A percentile compares a stretch with the other conserved stretches of the same genome.
Evolutionary conservation across 768 basidiomycete species (phyloP).

Genomic region (Mycena epipterygia): DNA sequence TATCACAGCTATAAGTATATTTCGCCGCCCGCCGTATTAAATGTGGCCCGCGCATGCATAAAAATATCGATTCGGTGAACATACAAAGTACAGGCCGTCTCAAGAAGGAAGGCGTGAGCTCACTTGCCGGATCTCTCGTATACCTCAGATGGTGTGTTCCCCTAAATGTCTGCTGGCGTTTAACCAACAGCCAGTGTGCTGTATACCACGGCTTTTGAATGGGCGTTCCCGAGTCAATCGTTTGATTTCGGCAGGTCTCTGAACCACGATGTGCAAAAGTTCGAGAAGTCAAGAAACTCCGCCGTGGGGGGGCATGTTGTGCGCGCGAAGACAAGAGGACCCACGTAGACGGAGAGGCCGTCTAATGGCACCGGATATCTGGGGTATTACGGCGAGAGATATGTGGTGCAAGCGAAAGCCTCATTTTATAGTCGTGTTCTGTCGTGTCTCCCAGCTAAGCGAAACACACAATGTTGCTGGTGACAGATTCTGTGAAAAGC

Average conservation of each 20-base stretch:
- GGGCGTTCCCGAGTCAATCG: conserved; percentile 14
- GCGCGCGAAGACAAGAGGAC: background rate
- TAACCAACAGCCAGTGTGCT: conserved; percentile 15
- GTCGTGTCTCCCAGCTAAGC: conserved; percentile 20
- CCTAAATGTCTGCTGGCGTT: background rate
- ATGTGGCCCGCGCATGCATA: background rate
- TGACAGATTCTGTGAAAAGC: conserved; percentile 21
- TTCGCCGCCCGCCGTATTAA: background rate
- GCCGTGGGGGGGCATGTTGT: conserved; percentile 3
- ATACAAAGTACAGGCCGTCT: conserved; percentile 12
- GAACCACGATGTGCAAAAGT: conserved; percentile 21
- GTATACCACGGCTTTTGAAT: background rate
- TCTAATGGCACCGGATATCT: conserved; percentile 19
- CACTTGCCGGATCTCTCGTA: background rate
- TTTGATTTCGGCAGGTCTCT: conserved; percentile 11
- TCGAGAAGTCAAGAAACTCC: conserved; percentile 10
- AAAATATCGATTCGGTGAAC: conserved; percentile 13
- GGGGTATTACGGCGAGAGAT: conserved; percentile 6
- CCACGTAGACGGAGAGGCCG: conserved; percentile 1
- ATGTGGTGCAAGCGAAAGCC: conserved; percentile 25
- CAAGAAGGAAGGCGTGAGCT: background rate
- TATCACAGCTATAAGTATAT: conserved; percentile 20
- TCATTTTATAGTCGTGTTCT: conserved; percentile 27
- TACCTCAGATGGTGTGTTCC: background rate
- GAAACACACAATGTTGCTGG: background rate